These are phyloP conservation scores for Vitellaria paradoxa DNA, from an alignment of 179 eudicot genomes.

Conservation along the genomic window DNA sequence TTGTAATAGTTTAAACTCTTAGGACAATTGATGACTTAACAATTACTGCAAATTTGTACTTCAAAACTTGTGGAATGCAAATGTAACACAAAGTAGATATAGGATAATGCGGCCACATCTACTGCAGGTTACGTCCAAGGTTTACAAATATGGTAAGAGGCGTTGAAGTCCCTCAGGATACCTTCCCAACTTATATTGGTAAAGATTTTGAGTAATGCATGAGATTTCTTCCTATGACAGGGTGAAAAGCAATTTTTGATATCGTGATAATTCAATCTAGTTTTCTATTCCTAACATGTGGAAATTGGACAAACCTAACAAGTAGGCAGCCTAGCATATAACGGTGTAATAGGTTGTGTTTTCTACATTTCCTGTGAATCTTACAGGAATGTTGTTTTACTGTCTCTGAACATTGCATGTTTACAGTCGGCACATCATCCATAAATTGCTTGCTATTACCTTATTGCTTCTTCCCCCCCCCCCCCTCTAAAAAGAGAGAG, in stretches of 20 bases:
- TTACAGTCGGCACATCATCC: not conserved
- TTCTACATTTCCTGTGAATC: not conserved
- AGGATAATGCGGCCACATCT: too few species aligned
- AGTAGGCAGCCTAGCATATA: not conserved
- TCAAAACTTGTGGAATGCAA: too few species aligned
- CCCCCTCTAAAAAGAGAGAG: too few species aligned
- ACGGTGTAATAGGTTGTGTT: not conserved
- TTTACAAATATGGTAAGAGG: not conserved
- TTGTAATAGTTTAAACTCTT: too few species aligned
- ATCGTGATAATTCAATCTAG: not conserved
- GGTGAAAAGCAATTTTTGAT: not conserved
- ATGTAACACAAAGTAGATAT: too few species aligned
- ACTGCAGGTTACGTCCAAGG: too few species aligned
- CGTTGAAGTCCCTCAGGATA: not conserved
- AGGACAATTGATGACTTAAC: too few species aligned
- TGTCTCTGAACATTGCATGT: too few species aligned
- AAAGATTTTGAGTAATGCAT: not conserved
- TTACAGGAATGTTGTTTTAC: not conserved
- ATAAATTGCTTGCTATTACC: not conserved
- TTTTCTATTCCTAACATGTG: not conserved
- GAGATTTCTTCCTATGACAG: not conserved
- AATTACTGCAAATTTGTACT: too few species aligned
- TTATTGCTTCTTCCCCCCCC: constrained; percentile 6
- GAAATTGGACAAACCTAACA: not conserved
- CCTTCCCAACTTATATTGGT: not conserved